Percentiles rank a stretch among this genome's conserved stretches.
Conservation (phyloP, 331 rosid species). For the Acacia pycnantha region DNA sequence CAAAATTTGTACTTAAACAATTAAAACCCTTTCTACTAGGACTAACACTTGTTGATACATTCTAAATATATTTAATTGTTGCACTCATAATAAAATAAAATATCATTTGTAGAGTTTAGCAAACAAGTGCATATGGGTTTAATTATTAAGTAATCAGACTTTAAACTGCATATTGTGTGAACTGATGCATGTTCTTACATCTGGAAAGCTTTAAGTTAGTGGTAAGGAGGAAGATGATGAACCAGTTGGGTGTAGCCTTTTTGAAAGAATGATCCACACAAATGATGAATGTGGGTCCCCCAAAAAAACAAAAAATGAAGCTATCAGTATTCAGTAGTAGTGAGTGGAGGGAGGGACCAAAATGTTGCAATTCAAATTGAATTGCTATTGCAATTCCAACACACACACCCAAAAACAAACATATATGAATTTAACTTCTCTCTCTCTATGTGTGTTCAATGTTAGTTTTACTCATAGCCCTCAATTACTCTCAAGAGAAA, state of each 20-base stretch:
- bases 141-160: background rate
- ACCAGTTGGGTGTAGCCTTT: slow-evolving; percentile 35
- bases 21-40: too few species aligned
- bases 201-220: slow-evolving; percentile 35
- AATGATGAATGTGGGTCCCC: slow-evolving; percentile 46
- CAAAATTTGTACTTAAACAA: background rate
- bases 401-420: background rate
- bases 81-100: background rate
- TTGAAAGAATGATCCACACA: slow-evolving; percentile 36
- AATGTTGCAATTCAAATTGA: slow-evolving; percentile 30
- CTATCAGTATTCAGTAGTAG: background rate
- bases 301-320: background rate
- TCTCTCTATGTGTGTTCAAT: background rate
- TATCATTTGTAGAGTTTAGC: background rate
- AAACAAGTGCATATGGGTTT: background rate
- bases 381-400: background rate
- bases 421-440: background rate
- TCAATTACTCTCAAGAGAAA: background rate
- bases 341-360: slow-evolving; percentile 58
- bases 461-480: background rate
- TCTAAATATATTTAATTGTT: background rate
- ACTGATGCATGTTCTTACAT: background rate
- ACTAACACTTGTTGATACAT: too few species aligned
- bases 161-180: background rate
- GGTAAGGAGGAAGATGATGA: slow-evolving; percentile 25